Percentiles rank a stretch among this genome's conserved stretches.
Conservation (phyloP, 2,329 filamentous ascomycete genomes). For the Penicillium fuscoglaucum region DNA sequence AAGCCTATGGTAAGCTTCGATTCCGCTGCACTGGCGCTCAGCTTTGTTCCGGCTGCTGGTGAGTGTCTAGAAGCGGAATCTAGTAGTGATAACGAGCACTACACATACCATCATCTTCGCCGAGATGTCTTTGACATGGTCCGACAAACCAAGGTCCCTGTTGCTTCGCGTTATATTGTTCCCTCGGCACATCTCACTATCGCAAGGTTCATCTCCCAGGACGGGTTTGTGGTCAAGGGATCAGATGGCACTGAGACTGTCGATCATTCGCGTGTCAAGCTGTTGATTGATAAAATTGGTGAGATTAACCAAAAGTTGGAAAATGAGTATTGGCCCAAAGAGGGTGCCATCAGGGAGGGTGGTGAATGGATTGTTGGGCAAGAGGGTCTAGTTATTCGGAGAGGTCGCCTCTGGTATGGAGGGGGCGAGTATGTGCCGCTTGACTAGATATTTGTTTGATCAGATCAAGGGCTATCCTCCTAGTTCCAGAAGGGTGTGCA, state of each 20-base stretch:
- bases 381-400: constrained; percentile 71
- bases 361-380: constrained; percentile 83
- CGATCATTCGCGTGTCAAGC: constrained; percentile 57
- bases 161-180: constrained; percentile 81
- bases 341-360: constrained; percentile 44
- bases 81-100: constrained; percentile 57
- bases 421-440: constrained; percentile 67
- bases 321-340: constrained; percentile 65
- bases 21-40: constrained; percentile 77
- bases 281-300: constrained; percentile 70
- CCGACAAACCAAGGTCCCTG: constrained; percentile 60
- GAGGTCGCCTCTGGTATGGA: constrained; percentile 81
- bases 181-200: constrained; percentile 87
- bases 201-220: constrained; percentile 69
- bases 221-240: constrained; percentile 55
- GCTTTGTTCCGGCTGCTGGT: constrained; percentile 75
- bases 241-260: constrained; percentile 25
- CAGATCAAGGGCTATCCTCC: not conserved
- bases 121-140: constrained; percentile 70
- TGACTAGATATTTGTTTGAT: not conserved
- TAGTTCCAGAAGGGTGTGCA: not conserved
- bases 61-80: constrained; percentile 50
- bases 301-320: constrained; percentile 73
- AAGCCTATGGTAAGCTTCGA: constrained; percentile 83
- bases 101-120: constrained; percentile 86